Base-by-base conservation (phyloP, 2,329 filamentous ascomycete species). In the Ophiostoma ips region DNA sequence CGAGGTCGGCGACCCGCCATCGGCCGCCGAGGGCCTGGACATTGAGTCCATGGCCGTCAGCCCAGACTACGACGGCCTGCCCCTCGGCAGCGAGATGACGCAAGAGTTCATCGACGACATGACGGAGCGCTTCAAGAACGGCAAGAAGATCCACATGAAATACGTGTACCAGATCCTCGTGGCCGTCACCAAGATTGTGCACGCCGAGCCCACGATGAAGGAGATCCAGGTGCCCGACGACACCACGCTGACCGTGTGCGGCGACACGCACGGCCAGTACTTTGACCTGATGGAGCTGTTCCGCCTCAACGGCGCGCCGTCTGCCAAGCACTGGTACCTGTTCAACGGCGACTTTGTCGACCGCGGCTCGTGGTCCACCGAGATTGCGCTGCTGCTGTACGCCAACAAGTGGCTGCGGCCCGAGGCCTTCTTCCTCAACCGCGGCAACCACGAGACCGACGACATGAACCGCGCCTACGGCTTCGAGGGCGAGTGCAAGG, bases 341-440 rank as follows among this genome's bases (percentile, higher is more conserved):
- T 98, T 98, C 75, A 98, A 98, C 65, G 92, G 92, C 56, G 92
- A 98, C 68, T 98, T 98, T 62, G 92, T 98, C 49, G 92, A 98
- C 64, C 80, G 92, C 63, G 92, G 92, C 28, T 95, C 88, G 35
- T 98, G 92, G 92, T 96, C 90, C 7, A 88, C 83, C n/a, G 92
- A 98, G 65, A 94, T 98, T 58, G 90, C 88, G 11, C 74, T 98
- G 44, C 73, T 95, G 11, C 73, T 98, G 18, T 98, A 95, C 66
- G 85, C 90, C 41, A 94, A 95, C 75, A 98, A 98, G 71, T 95
- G 87, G 90, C 68, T 96, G 60, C 81, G 85, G 50, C 92, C 92
- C 8, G 77, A 80, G 40, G 79, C 74, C 50, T 90, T 98, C 74
- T 96, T 94, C 77, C 72, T 98, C 56, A 98, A 98, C 73, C 81